Base-by-base conservation (phyloP, 192 early-diverging fungal genomes). In the Ramicandelaber brevisporus region DNA sequence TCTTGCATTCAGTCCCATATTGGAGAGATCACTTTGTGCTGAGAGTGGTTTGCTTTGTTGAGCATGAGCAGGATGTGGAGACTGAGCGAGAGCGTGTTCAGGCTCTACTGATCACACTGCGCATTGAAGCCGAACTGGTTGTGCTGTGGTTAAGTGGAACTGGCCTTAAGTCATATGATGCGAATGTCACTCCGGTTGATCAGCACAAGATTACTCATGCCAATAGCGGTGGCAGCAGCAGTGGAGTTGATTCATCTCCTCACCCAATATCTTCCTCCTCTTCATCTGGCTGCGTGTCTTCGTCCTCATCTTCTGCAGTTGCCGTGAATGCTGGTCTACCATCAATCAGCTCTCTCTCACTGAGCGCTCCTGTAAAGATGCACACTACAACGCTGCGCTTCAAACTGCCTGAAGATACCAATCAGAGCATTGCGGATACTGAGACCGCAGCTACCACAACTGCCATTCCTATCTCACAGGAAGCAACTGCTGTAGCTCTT, bases 41-140 rank as follows among this genome's bases (percentile, higher is more conserved):
- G 29, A 66, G 69, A 2, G 63, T 67, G 5, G 61, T 70, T 53
- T 55, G 59, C 21, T 76, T 76, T 65, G 73, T 76, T 10, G 73
- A 72, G 40, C 49, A 66, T 33, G 49, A 36, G 14, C 43, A 49
- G 8, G 73, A 72, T 27, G 58, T 67, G 0, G 60, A 50, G 2
- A 63, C 69, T 14, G 73, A 76, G 44, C 40, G 43, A 26, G 34
- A 51, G 16, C 40, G 69, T 16, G 53, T 72, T 17, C 37, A 30
- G 11, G 52, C 46, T 14, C 47, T 76, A 11, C 31, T 76, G 17
- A 46, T 57, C 14, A 66, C 63, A 23, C 34, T 76, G 35, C 52
- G 73, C 2, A 70, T 76, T 8, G 43, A 50, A 8, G 68, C 68
- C 0, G 63, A 67, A 35, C 44, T 67, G 19, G 55, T 46, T 12